Conservation (phyloP, 2,329 filamentous ascomycete species). For the Dactylellina haptotyla region DNA sequence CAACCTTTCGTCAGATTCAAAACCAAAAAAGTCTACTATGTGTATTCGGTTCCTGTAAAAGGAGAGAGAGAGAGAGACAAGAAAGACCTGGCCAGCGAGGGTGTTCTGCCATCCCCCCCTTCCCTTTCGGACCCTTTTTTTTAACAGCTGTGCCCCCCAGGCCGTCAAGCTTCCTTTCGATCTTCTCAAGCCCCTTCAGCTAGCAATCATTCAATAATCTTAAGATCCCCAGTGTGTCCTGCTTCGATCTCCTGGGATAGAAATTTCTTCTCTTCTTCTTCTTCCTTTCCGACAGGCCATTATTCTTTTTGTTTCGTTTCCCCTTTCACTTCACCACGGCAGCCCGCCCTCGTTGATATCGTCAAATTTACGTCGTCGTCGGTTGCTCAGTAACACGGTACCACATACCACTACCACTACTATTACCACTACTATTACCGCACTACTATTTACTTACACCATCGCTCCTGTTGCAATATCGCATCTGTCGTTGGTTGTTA, state of each 20-base stretch:
- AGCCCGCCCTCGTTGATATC: constrained; percentile 7
- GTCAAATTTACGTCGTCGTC: too few relatives aligned
- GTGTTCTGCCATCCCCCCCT: constrained; percentile 10
- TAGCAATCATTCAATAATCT: constrained; percentile 10
- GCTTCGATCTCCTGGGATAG: constrained; percentile 19
- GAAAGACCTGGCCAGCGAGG: constrained; percentile 6
- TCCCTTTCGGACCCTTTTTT: constrained; percentile 48
- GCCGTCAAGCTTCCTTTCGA: constrained; percentile 36
- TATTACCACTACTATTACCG: background rate
- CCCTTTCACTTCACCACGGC: constrained; percentile 6
- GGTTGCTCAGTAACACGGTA: too few relatives aligned
- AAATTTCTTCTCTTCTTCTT: constrained; percentile 15
- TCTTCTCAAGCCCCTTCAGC: constrained; percentile 45
- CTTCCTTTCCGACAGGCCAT: background rate
- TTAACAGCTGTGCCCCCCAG: constrained; percentile 37
- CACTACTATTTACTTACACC: too few relatives aligned
- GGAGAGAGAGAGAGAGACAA: constrained; percentile 22
- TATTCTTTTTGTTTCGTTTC: background rate
- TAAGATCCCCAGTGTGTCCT: constrained; percentile 18
- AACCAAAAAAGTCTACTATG: background rate
- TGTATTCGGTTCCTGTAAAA: constrained; percentile 20
- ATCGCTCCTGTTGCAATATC: background rate
- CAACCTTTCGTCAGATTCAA: constrained; percentile 49
- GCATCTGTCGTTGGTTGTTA: constrained; percentile 5
- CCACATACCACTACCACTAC: background rate